Evolutionary conservation across 306 rosid species (phyloP).

Genomic region (Trifolium fragiferum): DNA sequence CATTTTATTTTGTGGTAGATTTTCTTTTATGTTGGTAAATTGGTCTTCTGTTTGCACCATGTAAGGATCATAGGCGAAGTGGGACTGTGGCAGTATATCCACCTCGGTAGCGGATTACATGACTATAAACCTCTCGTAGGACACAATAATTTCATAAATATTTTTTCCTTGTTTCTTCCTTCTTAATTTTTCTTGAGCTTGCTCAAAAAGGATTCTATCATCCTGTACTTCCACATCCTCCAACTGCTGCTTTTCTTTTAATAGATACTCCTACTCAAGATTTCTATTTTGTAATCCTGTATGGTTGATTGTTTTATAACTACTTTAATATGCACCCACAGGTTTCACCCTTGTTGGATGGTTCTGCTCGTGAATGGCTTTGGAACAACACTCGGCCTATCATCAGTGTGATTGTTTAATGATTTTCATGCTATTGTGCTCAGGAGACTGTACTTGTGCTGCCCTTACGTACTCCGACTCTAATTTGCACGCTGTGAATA

Average conservation of each 20-base stretch:
- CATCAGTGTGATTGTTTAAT: constrained; percentile 39
- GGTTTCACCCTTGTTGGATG: constrained; percentile 88
- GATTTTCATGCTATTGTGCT: constrained; percentile 30
- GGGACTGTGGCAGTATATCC: background rate
- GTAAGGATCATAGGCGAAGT: background rate
- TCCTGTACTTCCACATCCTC: background rate
- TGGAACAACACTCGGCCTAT: constrained; percentile 82
- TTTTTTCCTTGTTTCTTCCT: background rate
- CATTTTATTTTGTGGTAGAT: background rate
- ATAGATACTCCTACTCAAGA: background rate
- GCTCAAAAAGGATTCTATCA: constrained; percentile 2
- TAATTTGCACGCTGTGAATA: constrained; percentile 21
- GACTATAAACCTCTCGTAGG: background rate
- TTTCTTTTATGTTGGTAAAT: background rate
- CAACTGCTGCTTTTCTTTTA: constrained; percentile 28
- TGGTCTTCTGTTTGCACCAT: background rate
- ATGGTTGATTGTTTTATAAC: constrained; percentile 15
- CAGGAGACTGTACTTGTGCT: background rate
- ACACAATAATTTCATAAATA: background rate
- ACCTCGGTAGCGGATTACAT: background rate
- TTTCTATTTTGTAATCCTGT: constrained; percentile 8
- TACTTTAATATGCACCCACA: constrained; percentile 44
- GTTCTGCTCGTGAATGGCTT: constrained; percentile 81
- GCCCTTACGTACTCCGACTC: background rate
- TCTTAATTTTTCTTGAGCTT: background rate